Evolutionary conservation across 176 grass and related monocot species (phyloP).

Genomic region (Triticum timopheevii): DNA sequence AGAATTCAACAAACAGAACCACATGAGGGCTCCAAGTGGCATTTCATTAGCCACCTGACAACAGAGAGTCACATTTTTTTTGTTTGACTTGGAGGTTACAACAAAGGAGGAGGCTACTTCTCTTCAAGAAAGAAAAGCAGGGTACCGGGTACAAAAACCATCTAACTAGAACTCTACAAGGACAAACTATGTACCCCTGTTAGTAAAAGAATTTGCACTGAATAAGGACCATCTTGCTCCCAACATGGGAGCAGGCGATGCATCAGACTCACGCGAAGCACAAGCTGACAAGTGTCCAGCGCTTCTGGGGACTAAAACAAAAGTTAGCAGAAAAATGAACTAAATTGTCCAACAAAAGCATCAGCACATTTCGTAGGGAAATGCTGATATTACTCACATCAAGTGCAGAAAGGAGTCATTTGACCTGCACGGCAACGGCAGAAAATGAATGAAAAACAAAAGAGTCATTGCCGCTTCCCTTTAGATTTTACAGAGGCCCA

Average conservation of each 20-base stretch:
- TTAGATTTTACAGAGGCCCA: constrained; percentile 83
- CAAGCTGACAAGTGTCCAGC: constrained; percentile 1
- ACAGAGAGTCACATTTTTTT: neutral
- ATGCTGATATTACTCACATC: neutral
- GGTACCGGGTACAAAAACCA: neutral
- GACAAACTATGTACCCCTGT: constrained; percentile 34
- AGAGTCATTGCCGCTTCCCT: constrained; percentile 43
- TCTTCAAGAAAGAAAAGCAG: neutral
- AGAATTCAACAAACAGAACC: constrained; percentile 1
- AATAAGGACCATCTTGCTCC: neutral
- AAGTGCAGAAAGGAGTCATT: neutral
- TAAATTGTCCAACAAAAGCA: neutral
- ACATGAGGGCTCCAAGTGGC: neutral
- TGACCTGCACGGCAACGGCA: neutral
- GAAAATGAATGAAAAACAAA: neutral
- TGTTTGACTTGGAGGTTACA: constrained; percentile 5
- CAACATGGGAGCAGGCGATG: neutral
- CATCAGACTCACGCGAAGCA: neutral
- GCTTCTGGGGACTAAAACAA: neutral
- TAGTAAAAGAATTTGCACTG: neutral
- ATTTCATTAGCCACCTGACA: constrained; percentile 15
- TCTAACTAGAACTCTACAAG: constrained; percentile 8
- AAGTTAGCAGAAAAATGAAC: constrained; percentile 13
- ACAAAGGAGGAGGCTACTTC: neutral
- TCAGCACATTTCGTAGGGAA: neutral